Conservation (phyloP, 345 rosid species). For the Eutrema yunnanense region DNA sequence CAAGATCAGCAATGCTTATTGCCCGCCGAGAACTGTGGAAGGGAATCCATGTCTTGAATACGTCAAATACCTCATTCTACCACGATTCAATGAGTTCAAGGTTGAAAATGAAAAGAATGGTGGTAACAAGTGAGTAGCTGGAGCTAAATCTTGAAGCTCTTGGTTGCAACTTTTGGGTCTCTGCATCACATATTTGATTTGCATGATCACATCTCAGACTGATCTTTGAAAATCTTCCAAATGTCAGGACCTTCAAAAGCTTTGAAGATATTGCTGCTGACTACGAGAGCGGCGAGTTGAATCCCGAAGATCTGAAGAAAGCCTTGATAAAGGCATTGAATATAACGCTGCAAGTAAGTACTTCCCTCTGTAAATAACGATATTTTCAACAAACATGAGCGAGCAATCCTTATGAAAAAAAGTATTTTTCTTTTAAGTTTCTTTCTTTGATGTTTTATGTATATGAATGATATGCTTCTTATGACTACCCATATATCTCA, state of each 20-base stretch:
- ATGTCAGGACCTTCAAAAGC: conserved; percentile 45
- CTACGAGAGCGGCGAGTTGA: conserved; percentile 58
- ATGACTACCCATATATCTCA: background rate
- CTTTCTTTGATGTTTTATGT: background rate
- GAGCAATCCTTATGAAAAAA: background rate
- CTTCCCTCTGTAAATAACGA: background rate
- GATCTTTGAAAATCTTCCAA: background rate
- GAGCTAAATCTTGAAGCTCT: background rate
- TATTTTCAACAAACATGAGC: background rate
- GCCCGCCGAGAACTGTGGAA: conserved; percentile 59
- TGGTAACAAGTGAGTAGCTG: conserved; percentile 65
- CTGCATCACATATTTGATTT: background rate
- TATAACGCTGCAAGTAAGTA: conserved; percentile 60
- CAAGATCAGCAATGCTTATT: conserved; percentile 81
- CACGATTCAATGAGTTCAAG: conserved; percentile 68
- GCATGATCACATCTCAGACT: background rate
- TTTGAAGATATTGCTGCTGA: conserved; percentile 65
- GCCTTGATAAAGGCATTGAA: conserved; percentile 60
- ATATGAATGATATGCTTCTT: background rate
- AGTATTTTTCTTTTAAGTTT: too few relatives aligned
- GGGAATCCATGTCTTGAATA: conserved; percentile 90
- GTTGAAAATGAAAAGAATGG: conserved; percentile 65
- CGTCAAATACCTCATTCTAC: conserved; percentile 58
- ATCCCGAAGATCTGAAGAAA: conserved; percentile 74
- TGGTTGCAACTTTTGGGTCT: background rate